These are phyloP conservation scores for Starmerella apis DNA, from an alignment of 805 yeast species.

Conservation along the genomic window DNA sequence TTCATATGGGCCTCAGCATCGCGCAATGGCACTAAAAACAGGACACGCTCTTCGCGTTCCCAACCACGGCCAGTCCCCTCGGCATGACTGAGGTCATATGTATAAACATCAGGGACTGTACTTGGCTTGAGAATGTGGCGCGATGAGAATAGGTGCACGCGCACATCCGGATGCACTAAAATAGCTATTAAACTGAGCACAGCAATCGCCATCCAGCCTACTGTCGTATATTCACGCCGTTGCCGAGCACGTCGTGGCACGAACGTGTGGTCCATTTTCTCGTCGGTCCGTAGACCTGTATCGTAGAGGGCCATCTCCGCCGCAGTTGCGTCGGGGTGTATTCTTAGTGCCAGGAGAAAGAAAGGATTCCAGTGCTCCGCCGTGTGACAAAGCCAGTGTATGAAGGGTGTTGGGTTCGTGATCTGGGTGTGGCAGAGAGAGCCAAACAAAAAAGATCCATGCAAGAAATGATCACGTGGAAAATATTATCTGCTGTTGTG, in stretches of 20 bases:
- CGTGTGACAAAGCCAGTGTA: conserved; percentile 5
- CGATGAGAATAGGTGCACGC: conserved; percentile 11
- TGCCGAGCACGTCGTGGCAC: conserved; percentile 2
- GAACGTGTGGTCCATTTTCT: background rate
- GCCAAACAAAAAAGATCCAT: background rate
- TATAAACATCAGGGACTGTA: conserved; percentile 40
- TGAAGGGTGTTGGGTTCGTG: background rate
- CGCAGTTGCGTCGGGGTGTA: conserved; percentile 3
- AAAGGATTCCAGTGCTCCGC: background rate
- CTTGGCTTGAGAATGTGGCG: conserved; percentile 15
- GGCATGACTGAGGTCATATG: conserved; percentile 60
- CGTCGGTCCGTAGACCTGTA: conserved; percentile 4
- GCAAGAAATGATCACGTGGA: background rate
- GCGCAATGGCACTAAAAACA: conserved; percentile 81
- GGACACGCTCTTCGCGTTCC: conserved; percentile 65
- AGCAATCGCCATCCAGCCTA: background rate
- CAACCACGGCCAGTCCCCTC: conserved; percentile 64
- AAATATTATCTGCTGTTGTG: background rate
- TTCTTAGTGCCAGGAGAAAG: background rate
- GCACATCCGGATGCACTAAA: conserved; percentile 14
- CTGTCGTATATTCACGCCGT: background rate
- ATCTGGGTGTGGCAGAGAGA: background rate
- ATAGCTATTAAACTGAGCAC: conserved; percentile 16
- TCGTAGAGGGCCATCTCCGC: conserved; percentile 6
- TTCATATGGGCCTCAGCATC: conserved; percentile 87